Evolutionary conservation across 2,329 filamentous ascomycete genomes (phyloP).

Genomic region (Aspergillus persii): DNA sequence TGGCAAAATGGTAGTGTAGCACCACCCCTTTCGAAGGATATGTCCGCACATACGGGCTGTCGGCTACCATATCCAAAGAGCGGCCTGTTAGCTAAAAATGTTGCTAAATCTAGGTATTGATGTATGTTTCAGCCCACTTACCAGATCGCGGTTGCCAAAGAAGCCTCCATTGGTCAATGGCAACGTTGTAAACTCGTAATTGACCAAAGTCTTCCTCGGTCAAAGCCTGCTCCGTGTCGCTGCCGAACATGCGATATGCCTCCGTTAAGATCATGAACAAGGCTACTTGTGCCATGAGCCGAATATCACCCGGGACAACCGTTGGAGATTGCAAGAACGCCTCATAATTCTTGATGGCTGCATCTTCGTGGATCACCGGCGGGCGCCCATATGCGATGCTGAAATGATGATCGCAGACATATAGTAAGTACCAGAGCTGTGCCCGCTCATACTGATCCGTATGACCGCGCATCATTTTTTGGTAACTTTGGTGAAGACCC

Average conservation of each 20-base stretch:
- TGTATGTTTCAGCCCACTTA: too few species aligned
- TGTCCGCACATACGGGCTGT: constrained; percentile 48
- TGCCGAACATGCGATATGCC: constrained; percentile 57
- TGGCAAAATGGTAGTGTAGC: constrained; percentile 54
- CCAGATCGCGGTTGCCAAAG: constrained; percentile 48
- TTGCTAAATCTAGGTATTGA: background rate
- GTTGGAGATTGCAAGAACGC: constrained; percentile 53
- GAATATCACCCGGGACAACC: constrained; percentile 54
- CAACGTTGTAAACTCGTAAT: constrained; percentile 45
- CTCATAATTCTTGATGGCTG: constrained; percentile 58
- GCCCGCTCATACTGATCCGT: constrained; percentile 54
- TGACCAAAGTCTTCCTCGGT: constrained; percentile 54
- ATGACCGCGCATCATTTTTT: constrained; percentile 49
- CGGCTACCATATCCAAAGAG: constrained; percentile 22
- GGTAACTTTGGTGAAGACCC: constrained; percentile 55
- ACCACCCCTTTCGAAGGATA: constrained; percentile 52
- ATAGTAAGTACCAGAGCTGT: constrained; percentile 62
- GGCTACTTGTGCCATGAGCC: constrained; percentile 58
- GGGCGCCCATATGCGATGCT: constrained; percentile 61
- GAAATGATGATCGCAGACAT: constrained; percentile 66
- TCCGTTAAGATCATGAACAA: constrained; percentile 58
- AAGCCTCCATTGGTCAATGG: constrained; percentile 53
- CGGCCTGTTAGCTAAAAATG: constrained; percentile 2
- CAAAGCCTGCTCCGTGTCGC: constrained; percentile 53
- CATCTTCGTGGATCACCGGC: constrained; percentile 58